Conservation (phyloP, 2,329 filamentous ascomycete genomes). For the Venturia aucupariae region DNA sequence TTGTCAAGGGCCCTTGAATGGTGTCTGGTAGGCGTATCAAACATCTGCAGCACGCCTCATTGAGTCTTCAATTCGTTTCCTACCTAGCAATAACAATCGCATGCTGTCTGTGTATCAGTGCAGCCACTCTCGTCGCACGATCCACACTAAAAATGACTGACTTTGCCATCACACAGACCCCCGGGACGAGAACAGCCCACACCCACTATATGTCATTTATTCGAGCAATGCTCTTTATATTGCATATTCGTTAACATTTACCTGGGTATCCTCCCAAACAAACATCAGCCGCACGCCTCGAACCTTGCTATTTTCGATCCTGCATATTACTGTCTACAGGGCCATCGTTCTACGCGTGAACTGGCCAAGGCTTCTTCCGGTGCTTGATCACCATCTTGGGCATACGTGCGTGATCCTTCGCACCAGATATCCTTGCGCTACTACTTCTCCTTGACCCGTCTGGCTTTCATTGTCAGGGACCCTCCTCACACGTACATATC, state of each 20-base stretch:
- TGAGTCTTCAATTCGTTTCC: neutral
- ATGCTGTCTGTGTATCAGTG: neutral
- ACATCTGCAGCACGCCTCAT: neutral
- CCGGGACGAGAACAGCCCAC: neutral
- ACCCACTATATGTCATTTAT: neutral
- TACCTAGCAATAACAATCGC: neutral
- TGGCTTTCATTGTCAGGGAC: neutral
- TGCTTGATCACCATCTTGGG: neutral
- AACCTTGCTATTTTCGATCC: neutral
- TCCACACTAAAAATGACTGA: conserved; percentile 4
- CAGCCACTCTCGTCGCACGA: neutral
- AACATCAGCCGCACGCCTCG: neutral
- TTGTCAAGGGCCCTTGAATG: neutral
- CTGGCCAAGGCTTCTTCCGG: neutral
- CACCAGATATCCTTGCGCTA: neutral
- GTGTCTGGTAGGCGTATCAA: neutral
- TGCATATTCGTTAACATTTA: neutral
- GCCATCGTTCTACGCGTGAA: neutral
- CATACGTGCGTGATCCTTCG: neutral
- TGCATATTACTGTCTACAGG: no score
- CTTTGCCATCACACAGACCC: conserved; percentile 4
- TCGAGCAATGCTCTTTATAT: conserved; percentile 2
- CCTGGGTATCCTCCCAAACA: neutral
- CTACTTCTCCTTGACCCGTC: neutral
- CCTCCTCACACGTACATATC: conserved; percentile 1